Conservation (phyloP, 23 red algal species). For the Gracilaria gracilis region DNA sequence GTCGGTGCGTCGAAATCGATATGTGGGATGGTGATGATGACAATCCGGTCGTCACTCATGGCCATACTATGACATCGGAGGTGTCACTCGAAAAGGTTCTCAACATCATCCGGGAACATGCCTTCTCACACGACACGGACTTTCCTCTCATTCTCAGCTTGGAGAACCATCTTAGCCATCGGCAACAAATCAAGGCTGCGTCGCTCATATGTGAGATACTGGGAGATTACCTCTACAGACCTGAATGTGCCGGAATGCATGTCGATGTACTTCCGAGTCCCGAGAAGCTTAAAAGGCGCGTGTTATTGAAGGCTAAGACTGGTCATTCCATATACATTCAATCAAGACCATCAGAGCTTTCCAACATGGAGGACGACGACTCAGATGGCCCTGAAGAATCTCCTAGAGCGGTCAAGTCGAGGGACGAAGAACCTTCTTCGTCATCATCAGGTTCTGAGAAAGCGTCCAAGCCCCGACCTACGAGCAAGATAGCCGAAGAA, state of each 20-base stretch:
- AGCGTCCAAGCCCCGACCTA: background rate
- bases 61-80: conserved; percentile 66
- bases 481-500: conserved; percentile 55
- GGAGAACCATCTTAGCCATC: conserved; percentile 68
- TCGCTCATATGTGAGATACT: conserved; percentile 33
- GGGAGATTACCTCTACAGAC: conserved; percentile 47
- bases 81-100: conserved; percentile 58
- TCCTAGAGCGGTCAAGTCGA: background rate
- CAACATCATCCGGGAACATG: conserved; percentile 36
- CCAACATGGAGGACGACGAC: conserved; percentile 32
- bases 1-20: conserved; percentile 86
- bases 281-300: conserved; percentile 47
- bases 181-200: conserved; percentile 62
- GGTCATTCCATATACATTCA: conserved; percentile 31
- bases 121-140: conserved; percentile 49
- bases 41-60: conserved; percentile 75
- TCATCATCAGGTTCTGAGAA: conserved; percentile 15
- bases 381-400: conserved; percentile 24
- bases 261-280: conserved; percentile 50
- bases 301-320: conserved; percentile 80
- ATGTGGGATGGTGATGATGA: conserved; percentile 83
- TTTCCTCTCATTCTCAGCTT: conserved; percentile 80
- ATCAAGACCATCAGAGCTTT: conserved; percentile 14
- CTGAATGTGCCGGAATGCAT: background rate
- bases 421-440: conserved; percentile 14